phyloP scores from a whole-genome alignment of 257 asterid genomes.

The Gentiana straminea region DNA sequence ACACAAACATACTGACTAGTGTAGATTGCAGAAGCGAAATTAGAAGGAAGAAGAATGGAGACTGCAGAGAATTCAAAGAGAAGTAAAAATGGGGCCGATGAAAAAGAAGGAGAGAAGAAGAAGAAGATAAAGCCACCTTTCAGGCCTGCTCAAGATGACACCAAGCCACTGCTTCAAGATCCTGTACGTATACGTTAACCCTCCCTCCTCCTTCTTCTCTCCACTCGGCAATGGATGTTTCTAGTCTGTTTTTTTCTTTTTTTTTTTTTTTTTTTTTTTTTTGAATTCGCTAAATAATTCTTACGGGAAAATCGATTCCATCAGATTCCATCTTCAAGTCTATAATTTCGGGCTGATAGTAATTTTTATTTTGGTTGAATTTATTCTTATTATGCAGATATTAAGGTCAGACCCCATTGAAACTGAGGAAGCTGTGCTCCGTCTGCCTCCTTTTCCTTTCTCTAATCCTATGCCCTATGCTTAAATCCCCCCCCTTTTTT shows the following conservation, averaged over 20 bases:
- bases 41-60: slow-evolving; percentile 17
- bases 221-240: not conserved
- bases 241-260: too few species aligned
- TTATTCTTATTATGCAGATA: slow-evolving; percentile 24
- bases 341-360: too few species aligned
- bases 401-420: slow-evolving; percentile 82
- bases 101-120: slow-evolving; percentile 14
- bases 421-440: slow-evolving; percentile 83
- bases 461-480: slow-evolving; percentile 25
- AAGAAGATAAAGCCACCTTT: slow-evolving; percentile 40
- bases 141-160: slow-evolving; percentile 66
- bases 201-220: not conserved
- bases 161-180: slow-evolving; percentile 70
- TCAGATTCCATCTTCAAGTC: too few species aligned
- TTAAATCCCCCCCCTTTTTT: too few species aligned
- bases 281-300: too few species aligned
- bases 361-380: not conserved
- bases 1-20: too few species aligned
- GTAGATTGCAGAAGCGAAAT: too few species aligned
- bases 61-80: slow-evolving; percentile 17
- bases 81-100: slow-evolving; percentile 9
- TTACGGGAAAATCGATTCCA: too few species aligned
- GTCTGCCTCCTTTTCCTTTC: slow-evolving; percentile 64
- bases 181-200: slow-evolving; percentile 28
- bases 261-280: not conserved